Evolutionary conservation across 176 grass and related monocot genomes (phyloP).

Genomic region (Dactylis glomerata): DNA sequence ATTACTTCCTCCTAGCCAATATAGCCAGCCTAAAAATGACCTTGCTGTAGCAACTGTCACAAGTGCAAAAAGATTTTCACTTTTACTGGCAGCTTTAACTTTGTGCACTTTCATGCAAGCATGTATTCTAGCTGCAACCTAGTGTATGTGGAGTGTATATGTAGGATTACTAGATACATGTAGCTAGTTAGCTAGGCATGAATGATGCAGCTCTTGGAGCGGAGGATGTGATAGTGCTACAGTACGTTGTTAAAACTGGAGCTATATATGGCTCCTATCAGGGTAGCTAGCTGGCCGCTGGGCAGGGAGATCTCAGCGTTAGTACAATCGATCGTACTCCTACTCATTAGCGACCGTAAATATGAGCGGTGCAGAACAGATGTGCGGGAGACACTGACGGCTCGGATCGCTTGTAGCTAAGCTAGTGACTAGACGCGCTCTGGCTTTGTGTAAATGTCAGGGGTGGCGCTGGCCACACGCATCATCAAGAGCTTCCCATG

Average conservation of each 20-base stretch:
- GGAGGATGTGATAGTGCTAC: background rate
- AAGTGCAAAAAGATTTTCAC: slow-evolving; percentile 19
- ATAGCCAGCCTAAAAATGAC: slow-evolving; percentile 14
- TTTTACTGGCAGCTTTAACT: slow-evolving; percentile 32
- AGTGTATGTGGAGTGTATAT: background rate
- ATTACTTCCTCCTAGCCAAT: background rate
- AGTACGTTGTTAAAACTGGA: background rate
- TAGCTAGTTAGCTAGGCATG: background rate
- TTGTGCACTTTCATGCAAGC: slow-evolving; percentile 44
- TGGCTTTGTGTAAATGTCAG: background rate
- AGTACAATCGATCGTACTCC: background rate
- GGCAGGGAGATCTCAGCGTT: background rate
- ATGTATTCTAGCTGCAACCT: background rate
- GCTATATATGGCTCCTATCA: background rate
- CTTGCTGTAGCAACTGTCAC: background rate
- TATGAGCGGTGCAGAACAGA: background rate
- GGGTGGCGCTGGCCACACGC: background rate
- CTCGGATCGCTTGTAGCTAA: background rate
- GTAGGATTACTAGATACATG: background rate
- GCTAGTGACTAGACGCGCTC: background rate
- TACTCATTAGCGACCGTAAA: background rate
- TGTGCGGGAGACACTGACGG: background rate
- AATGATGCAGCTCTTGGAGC: background rate
- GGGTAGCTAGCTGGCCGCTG: background rate
- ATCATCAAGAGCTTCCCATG: background rate